Base-by-base conservation (phyloP, 805 yeast species). In the Cyberlindnera galapagoensis region DNA sequence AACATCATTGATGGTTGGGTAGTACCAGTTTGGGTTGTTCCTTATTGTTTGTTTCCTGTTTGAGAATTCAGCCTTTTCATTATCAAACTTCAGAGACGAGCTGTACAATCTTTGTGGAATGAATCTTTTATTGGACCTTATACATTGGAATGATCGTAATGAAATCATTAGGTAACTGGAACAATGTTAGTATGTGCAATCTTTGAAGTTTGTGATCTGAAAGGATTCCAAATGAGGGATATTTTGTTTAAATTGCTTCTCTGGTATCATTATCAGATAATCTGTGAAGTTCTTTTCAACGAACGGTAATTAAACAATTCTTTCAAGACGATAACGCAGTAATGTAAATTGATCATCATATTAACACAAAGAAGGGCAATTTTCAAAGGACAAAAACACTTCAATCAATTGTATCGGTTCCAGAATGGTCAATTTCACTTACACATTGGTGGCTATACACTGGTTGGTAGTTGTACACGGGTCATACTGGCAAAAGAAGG, bases 291-390 rank as follows among this genome's bases (percentile, higher is more conserved):
- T 50, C 44, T 48, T 51, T 51, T 51, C 54, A 48, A 31, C 45
- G 54, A 51, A 27, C 46, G 43, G 56, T 51, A 51, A 18, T 46
- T 23, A 51, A 51, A 51, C 56, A 38, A 46, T 46, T 54, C 51
- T 7, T 14, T 51, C 56, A 51, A 51, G 54, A 50, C 56, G 56
- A 51, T 51, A 51, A 51, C 56, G 56, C 56, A 51, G 56, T 51
- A 44, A 38, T 40, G 30, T 38, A 19, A 33, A 39, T 40, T 39
- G 40, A 43, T 48, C 56, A 49, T 49, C 48, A 42, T 33, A 18
- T 21, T 15, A 20, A n/a, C n/a, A n/a, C n/a, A n/a, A n/a, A n/a
- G n/a, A n/a, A n/a, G n/a, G n/a, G n/a, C n/a, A n/a, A n/a, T n/a
- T n/a, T n/a, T n/a, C n/a, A n/a, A n/a, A n/a, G n/a, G n/a, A n/a